A percentile compares a stretch with the other conserved stretches of the same genome.
These are phyloP conservation scores for Taphrina populina DNA, from an alignment of 1,139 yeast genomes.

Conservation along the genomic window DNA sequence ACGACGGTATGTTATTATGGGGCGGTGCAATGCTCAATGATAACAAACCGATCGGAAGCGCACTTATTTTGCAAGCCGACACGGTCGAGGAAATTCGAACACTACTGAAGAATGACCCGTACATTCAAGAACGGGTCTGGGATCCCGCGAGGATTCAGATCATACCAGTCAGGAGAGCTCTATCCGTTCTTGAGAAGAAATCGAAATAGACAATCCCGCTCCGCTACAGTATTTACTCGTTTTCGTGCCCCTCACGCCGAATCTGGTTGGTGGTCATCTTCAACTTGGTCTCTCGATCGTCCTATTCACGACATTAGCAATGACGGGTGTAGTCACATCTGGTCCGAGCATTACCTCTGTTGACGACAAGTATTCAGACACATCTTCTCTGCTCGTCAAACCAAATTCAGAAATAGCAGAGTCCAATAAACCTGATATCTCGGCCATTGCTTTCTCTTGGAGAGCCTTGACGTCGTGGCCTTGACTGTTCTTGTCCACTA, in stretches of 20 bases:
- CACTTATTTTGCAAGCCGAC: conserved; percentile 15
- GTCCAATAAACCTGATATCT: conserved; percentile 4
- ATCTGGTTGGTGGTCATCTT: conserved; percentile 17
- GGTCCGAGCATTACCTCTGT: conserved; percentile 4
- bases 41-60: conserved; percentile 21
- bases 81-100: conserved; percentile 8
- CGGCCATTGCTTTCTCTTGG: conserved; percentile 6
- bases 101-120: conserved; percentile 20
- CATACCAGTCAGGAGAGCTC: conserved; percentile 18
- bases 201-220: not conserved
- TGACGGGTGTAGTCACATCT: not conserved
- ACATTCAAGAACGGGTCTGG: conserved; percentile 19
- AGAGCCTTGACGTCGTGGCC: conserved; percentile 1
- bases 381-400: conserved; percentile 4
- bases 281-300: conserved; percentile 8
- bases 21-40: conserved; percentile 28
- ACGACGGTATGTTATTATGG: conserved; percentile 5
- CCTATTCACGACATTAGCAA: conserved; percentile 1
- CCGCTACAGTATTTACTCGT: conserved; percentile 1
- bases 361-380: conserved; percentile 12
- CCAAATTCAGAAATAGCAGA: conserved; percentile 14
- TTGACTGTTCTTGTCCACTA: conserved; percentile 17
- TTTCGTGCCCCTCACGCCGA: conserved; percentile 17
- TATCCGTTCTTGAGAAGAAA: conserved; percentile 4
- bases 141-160: conserved; percentile 13